Base-by-base conservation (phyloP, 2,329 filamentous ascomycete genomes). In the Cadophora malorum region DNA sequence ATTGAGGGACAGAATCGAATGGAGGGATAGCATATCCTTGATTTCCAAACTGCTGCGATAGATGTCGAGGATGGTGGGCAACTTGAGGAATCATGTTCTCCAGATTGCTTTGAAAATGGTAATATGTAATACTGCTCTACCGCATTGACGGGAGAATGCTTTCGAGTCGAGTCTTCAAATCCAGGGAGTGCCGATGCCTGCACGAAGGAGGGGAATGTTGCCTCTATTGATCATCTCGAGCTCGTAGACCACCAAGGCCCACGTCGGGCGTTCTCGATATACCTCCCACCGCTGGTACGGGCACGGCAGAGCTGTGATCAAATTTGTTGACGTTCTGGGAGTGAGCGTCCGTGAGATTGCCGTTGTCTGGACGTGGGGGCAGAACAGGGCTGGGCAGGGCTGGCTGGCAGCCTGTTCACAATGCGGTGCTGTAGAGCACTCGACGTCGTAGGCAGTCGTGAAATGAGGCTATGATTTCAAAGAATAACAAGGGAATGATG, bases 11-110 rank as follows among this genome's bases (percentile, higher is more conserved):
- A 45, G 68, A 65, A 59, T 76, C 74, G 65, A 75, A 75, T 28
- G 73, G 69, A 70, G 74, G 68, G 58, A 70, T 67, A 56, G 71
- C 69, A 72, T 74, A 75, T 67, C 70, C 70, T 65, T 70, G 63
- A 64, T 60, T 68, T 56, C 71, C 73, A 63, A 74, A 73, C 50
- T 74, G 74, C 66, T 74, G 68, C 47, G 73, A 71, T 68, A 72
- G 50, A 63, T 69, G 78, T 75, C 79, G 78, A 69, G 80, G 79
- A 56, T 80, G 80, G 61, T 79, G 77, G 70, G 80, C 80, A 74
- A 83, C 78, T 71, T 82, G 82, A 72, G 82, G 82, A 78, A 82
- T 80, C 82, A 84, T 84, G 63, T 78, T 83, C 75, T 70, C 67
- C 69, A 55, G 65, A 60, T 70, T 69, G 66, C 58, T 67, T 67